phyloP scores from a whole-genome alignment of 306 rosid genomes.

The Quercus mongolica region DNA sequence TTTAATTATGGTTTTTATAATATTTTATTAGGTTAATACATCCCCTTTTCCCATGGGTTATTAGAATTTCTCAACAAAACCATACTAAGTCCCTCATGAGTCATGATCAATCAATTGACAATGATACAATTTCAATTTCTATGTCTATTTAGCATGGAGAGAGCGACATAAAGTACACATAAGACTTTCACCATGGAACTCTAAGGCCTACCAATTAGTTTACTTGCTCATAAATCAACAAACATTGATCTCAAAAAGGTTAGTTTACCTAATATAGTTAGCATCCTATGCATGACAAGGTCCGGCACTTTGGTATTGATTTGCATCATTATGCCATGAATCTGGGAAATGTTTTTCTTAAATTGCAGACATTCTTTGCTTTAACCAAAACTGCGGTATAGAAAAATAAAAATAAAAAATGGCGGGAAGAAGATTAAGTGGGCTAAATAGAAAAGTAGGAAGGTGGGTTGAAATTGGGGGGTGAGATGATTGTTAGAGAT shows the following conservation, averaged over 20 bases:
- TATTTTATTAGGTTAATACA: neutral
- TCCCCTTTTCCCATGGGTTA: neutral
- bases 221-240: neutral
- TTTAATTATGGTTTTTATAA: neutral
- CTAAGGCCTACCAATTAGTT: constrained; percentile 4
- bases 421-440: neutral
- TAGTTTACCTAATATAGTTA: neutral
- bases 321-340: neutral
- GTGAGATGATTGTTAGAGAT: constrained; percentile 39
- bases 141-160: neutral
- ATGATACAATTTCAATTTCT: neutral
- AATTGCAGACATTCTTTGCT: no score
- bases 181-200: neutral
- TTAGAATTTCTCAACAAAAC: neutral
- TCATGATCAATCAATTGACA: neutral
- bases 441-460: neutral
- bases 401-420: neutral
- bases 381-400: no score
- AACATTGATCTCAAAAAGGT: neutral
- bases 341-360: no score
- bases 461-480: constrained; percentile 25
- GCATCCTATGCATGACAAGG: neutral
- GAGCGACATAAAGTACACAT: neutral
- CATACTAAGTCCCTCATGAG: neutral
- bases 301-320: neutral